phyloP scores from a whole-genome alignment of 2,329 filamentous ascomycete species.

The Xylaria sp. region DNA sequence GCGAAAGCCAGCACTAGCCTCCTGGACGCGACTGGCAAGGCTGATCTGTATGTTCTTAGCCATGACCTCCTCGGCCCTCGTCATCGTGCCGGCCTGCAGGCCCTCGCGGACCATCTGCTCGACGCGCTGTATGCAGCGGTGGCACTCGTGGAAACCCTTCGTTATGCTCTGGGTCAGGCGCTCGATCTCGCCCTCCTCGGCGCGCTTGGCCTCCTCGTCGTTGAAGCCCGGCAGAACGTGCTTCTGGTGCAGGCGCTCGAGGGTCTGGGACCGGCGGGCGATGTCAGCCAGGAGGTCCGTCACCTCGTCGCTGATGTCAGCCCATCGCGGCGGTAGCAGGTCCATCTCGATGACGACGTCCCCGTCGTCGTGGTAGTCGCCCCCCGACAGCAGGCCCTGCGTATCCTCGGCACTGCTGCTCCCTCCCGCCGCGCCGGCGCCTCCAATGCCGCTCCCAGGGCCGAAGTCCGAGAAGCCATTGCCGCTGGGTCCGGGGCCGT shows the following conservation, averaged over 20 bases:
- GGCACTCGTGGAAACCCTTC: slow-evolving; percentile 87
- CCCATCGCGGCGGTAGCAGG: slow-evolving; percentile 92
- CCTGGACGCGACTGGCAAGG: slow-evolving; percentile 86
- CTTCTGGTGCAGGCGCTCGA: slow-evolving; percentile 96
- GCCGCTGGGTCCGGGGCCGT: slow-evolving; percentile 63
- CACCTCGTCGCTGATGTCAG: slow-evolving; percentile 94
- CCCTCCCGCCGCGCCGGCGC: slow-evolving; percentile 48
- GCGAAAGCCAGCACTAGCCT: slow-evolving; percentile 89
- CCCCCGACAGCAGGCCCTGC: slow-evolving; percentile 85
- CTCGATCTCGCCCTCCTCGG: slow-evolving; percentile 92
- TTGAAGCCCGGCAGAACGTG: slow-evolving; percentile 97
- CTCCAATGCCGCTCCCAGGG: slow-evolving; percentile 64
- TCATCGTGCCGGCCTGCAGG: slow-evolving; percentile 76
- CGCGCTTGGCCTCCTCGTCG: slow-evolving; percentile 87
- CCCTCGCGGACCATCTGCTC: slow-evolving; percentile 88
- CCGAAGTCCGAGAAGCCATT: slow-evolving; percentile 71
- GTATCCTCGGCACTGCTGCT: slow-evolving; percentile 60
- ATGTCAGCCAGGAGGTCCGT: slow-evolving; percentile 84
- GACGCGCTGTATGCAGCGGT: slow-evolving; percentile 86
- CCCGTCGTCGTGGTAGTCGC: slow-evolving; percentile 84
- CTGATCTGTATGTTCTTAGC: slow-evolving; percentile 95
- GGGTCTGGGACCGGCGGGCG: slow-evolving; percentile 81
- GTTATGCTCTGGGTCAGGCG: slow-evolving; percentile 90
- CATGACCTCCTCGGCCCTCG: slow-evolving; percentile 91
- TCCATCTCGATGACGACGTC: slow-evolving; percentile 99